Conservation (phyloP, 2,329 filamentous ascomycete genomes). For the Tympanopsis confertula region DNA sequence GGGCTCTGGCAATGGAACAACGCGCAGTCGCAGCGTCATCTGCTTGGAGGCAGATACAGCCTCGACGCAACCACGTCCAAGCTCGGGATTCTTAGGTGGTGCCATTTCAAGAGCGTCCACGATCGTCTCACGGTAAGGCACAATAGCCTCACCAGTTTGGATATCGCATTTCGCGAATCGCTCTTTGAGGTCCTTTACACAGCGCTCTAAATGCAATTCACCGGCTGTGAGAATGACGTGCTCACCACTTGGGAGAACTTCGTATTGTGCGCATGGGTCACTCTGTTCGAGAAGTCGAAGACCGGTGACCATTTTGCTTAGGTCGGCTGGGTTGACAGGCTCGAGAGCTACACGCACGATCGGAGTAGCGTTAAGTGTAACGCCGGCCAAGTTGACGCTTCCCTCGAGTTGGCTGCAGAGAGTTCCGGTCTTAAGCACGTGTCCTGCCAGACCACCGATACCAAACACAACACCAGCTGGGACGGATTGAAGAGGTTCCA, state of each 20-base stretch:
- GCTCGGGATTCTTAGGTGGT: conserved; percentile 70
- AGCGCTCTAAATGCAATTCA: conserved; percentile 86
- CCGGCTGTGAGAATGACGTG: conserved; percentile 91
- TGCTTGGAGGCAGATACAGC: conserved; percentile 76
- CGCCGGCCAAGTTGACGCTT: conserved; percentile 79
- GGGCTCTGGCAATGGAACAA: conserved; percentile 64
- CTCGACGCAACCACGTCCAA: conserved; percentile 72
- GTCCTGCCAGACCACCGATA: conserved; percentile 80
- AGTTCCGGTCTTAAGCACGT: conserved; percentile 91
- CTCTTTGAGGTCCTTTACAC: conserved; percentile 83
- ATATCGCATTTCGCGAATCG: conserved; percentile 90
- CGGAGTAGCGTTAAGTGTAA: conserved; percentile 69
- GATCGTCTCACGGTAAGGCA: conserved; percentile 89
- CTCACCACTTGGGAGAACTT: conserved; percentile 83
- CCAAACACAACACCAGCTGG: conserved; percentile 93
- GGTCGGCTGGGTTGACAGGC: conserved; percentile 75
- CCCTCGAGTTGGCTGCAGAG: conserved; percentile 80
- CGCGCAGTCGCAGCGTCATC: conserved; percentile 63
- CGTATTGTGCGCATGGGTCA: conserved; percentile 91
- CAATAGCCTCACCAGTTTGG: conserved; percentile 84
- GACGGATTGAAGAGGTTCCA: conserved; percentile 73
- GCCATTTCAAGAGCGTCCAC: conserved; percentile 85
- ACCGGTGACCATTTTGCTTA: conserved; percentile 90
- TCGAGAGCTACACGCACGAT: conserved; percentile 96
- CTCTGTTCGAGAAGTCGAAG: conserved; percentile 81